Conservation (phyloP, 441 rosid species). For the Gossypium trilobum region DNA sequence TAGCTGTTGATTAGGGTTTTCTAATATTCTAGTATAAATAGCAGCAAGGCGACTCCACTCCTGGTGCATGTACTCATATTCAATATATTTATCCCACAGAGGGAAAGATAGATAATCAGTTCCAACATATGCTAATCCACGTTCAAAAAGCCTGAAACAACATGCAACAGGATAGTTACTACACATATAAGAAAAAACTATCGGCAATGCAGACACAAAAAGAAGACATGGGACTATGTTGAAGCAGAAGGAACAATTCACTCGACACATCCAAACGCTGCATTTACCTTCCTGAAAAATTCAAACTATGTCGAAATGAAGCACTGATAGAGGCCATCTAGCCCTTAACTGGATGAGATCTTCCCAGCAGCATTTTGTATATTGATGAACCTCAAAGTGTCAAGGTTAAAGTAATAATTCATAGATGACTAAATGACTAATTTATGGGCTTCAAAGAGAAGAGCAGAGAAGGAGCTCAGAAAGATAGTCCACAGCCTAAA, state of each 20-base stretch:
- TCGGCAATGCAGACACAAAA: conserved; percentile 25
- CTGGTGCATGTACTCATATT: conserved; percentile 81
- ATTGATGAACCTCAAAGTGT: conserved; percentile 61
- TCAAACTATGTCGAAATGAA: conserved; percentile 73
- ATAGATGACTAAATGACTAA: conserved; percentile 34
- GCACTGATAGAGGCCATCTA: conserved; percentile 80
- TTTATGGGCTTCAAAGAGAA: conserved; percentile 26
- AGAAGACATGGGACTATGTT: conserved; percentile 27
- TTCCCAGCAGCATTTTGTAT: conserved; percentile 91
- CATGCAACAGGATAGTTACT: conserved; percentile 15
- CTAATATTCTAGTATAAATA: conserved; percentile 75
- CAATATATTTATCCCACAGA: conserved; percentile 91
- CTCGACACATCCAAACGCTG: conserved; percentile 70
- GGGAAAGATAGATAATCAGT: conserved; percentile 74
- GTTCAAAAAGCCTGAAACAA: conserved; percentile 81
- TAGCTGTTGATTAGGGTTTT: conserved; percentile 72
- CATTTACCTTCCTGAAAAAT: conserved; percentile 90
- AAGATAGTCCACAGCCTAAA: conserved; percentile 26
- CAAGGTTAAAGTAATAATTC: conserved; percentile 42
- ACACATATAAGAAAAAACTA: conserved; percentile 17
- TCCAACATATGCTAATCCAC: conserved; percentile 82
- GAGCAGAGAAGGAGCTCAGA: conserved; percentile 18
- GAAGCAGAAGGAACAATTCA: conserved; percentile 63
- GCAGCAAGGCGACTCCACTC: conserved; percentile 71
- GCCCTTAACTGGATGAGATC: conserved; percentile 77